Base-by-base conservation (phyloP, 148 eudicot genomes). In the Simmondsia chinensis region DNA sequence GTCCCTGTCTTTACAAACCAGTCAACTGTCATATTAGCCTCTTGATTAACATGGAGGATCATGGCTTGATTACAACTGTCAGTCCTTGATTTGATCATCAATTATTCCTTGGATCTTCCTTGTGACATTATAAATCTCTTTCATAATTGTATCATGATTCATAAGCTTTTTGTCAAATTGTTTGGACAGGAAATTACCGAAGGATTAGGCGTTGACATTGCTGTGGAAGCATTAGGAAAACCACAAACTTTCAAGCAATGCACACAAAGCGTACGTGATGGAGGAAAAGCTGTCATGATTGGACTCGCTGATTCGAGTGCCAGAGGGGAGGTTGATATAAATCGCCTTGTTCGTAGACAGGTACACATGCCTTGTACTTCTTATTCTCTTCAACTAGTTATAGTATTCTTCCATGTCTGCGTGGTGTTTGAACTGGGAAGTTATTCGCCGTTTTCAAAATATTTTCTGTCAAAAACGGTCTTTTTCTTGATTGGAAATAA, bases 261-360 rank as follows among this genome's bases (percentile, higher is more conserved):
- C 69, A 82, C 80, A 6, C 99, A 75, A 56, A 86, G 99, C 48
- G 96, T 93, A 19, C 68, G 96, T 17, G 99, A 82, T 82, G 99
- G 96, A 46, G 99, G 99, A 27, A 93, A 93, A 69, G 99, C 99
- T 56, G 96, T 93, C 48, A 93, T 93, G 99, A 86, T 93, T 59
- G 99, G 99, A 16, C 79, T 93, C 45, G 64, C 96, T 7, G 76
- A 79, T 47, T 46, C 81, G 25, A 64, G 69, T 15, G 83, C 83
- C 21, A 79, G 79, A 64, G 99, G 99, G 21, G 99, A 93, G 76
- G 70, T 93, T 9, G 99, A 93, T 64, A 93, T 93, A 68, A 93
- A 93, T 57, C 96, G 86, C 37, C 82, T 93, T 51, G 99, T 93
- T 58, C 99, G 99, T 37, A 68, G 94, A 69, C 94, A 93, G 99